A percentile compares a stretch with the other conserved stretches of the same genome.
Evolutionary conservation across 208 protist species (phyloP).

Genomic region (Acanthamoeba comandoni): DNA sequence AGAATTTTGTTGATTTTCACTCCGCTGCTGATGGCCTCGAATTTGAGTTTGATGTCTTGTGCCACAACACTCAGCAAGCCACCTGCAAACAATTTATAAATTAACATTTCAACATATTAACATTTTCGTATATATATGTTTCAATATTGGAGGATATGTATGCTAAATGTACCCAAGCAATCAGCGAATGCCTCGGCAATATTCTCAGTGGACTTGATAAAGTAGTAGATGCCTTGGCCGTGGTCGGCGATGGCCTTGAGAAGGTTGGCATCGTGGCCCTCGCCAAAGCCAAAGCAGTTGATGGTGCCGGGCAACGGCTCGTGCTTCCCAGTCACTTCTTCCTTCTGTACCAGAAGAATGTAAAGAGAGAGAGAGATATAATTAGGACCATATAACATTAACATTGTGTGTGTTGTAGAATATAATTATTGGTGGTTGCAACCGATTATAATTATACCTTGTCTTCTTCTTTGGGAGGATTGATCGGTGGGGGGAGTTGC

Average conservation of each 20-base stretch:
- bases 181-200: constrained; percentile 82
- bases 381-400: too few species aligned
- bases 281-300: constrained; percentile 82
- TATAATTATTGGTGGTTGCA: neutral
- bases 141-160: too few species aligned
- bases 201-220: constrained; percentile 58
- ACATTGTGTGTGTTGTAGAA: too few species aligned
- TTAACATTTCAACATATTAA: too few species aligned
- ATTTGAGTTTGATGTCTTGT: constrained; percentile 67
- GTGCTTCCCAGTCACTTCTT: neutral
- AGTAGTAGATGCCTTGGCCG: constrained; percentile 84
- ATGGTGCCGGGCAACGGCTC: constrained; percentile 25
- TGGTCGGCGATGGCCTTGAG: constrained; percentile 77
- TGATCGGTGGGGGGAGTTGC: neutral
- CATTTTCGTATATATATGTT: too few species aligned
- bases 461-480: neutral
- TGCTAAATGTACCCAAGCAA: too few species aligned
- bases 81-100: too few species aligned
- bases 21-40: neutral
- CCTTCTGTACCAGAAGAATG: neutral
- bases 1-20: neutral
- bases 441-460: neutral
- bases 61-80: constrained; percentile 80
- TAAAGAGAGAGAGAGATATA: neutral
- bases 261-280: constrained; percentile 76